phyloP scores from a whole-genome alignment of 1,139 yeast species.

The Yarrowia galli region DNA sequence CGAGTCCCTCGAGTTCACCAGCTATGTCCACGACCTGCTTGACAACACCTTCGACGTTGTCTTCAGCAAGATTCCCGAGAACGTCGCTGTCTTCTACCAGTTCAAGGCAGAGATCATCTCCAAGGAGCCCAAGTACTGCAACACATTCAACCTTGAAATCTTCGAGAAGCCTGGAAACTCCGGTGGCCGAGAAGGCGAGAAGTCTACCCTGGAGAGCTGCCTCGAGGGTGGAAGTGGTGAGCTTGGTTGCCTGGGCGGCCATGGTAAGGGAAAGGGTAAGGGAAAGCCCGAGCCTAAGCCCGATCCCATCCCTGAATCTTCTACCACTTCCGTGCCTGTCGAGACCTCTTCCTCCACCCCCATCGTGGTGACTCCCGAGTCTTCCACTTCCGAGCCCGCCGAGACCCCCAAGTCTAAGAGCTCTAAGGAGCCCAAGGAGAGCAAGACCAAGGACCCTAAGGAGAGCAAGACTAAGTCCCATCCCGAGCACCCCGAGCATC shows the following conservation, averaged over 20 bases:
- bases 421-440: no score
- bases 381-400: no score
- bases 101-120: neutral
- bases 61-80: conserved; percentile 8
- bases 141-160: neutral
- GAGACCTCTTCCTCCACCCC: no score
- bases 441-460: no score
- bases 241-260: neutral
- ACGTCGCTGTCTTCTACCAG: neutral
- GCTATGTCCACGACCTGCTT: neutral
- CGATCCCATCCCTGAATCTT: no score
- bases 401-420: no score
- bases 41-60: neutral
- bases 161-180: neutral
- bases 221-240: conserved; percentile 5
- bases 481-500: neutral
- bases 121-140: conserved; percentile 19
- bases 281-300: neutral
- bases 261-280: neutral
- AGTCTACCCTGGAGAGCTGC: neutral
- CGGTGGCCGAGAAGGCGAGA: neutral
- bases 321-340: no score
- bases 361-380: no score
- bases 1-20: neutral
- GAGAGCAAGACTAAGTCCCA: no score